Conservation (phyloP, 805 yeast species). For the Kluyveromyces wickerhamii region DNA sequence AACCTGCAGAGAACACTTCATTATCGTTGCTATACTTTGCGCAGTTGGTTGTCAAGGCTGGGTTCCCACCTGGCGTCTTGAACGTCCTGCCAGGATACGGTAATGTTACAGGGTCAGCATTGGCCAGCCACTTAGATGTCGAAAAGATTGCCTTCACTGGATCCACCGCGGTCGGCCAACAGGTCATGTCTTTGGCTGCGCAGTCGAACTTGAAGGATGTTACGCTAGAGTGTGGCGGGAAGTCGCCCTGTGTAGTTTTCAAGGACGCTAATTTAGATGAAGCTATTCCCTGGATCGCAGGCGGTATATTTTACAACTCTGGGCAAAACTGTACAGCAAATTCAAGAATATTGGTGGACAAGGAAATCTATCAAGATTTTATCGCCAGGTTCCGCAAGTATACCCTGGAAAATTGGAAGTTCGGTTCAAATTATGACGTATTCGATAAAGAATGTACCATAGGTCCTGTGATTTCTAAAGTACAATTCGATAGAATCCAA, state of each 20-base stretch:
- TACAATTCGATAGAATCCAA: constrained; percentile 37
- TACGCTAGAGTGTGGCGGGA: constrained; percentile 40
- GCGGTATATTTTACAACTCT: constrained; percentile 47
- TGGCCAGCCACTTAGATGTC: constrained; percentile 35
- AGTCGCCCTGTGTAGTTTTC: constrained; percentile 38
- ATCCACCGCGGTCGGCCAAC: constrained; percentile 38
- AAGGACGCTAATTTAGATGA: constrained; percentile 35
- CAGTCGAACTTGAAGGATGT: constrained; percentile 35
- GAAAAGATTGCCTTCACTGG: constrained; percentile 45
- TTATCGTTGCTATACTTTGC: constrained; percentile 35
- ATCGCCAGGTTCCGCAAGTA: constrained; percentile 31
- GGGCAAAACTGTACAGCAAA: constrained; percentile 58
- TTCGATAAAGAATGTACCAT: constrained; percentile 31
- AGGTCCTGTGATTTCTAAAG: constrained; percentile 48
- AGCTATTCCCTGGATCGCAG: constrained; percentile 38
- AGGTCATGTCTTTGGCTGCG: constrained; percentile 32
- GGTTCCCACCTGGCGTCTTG: constrained; percentile 39
- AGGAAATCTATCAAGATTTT: constrained; percentile 40
- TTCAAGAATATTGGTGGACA: constrained; percentile 47
- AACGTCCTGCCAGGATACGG: constrained; percentile 38
- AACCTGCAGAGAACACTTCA: constrained; percentile 40
- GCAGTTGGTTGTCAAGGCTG: constrained; percentile 33
- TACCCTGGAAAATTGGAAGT: constrained; percentile 39
- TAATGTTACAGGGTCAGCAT: constrained; percentile 32
- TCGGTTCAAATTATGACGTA: constrained; percentile 49